These are phyloP conservation scores for Phytophthora citricola DNA, from an alignment of 352 stramenopile genomes.

Conservation along the genomic window DNA sequence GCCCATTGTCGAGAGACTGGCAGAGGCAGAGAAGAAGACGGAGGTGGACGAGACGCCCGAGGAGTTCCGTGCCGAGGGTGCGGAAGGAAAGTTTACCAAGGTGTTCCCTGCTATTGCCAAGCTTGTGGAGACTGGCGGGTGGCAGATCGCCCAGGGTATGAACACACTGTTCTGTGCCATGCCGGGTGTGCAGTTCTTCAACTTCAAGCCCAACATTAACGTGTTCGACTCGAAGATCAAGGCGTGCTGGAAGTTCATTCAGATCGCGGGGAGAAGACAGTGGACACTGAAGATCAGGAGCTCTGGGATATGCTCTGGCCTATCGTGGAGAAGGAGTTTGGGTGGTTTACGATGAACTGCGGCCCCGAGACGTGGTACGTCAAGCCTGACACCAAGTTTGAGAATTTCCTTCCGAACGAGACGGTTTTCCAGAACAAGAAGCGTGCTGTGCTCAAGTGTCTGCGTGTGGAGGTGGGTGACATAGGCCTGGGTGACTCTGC, in stretches of 20 bases:
- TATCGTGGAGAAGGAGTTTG: constrained; percentile 63
- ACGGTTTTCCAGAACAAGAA: constrained; percentile 87
- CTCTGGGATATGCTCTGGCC: constrained; percentile 77
- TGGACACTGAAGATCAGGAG: constrained; percentile 35
- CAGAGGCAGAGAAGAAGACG: constrained; percentile 8
- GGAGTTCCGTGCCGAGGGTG: constrained; percentile 31
- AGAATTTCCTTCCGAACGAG: constrained; percentile 75
- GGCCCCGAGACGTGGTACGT: constrained; percentile 79
- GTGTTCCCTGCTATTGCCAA: constrained; percentile 55
- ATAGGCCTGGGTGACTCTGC: constrained; percentile 77
- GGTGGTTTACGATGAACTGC: constrained; percentile 79
- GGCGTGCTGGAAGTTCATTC: constrained; percentile 84
- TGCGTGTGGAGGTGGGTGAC: constrained; percentile 54
- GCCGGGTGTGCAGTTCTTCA: constrained; percentile 82
- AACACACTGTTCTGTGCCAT: constrained; percentile 80
- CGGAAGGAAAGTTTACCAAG: constrained; percentile 51
- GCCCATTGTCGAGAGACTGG: constrained; percentile 12
- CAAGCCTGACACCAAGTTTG: constrained; percentile 73
- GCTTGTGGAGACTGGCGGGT: constrained; percentile 58
- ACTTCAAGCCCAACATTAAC: constrained; percentile 85
- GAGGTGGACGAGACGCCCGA: constrained; percentile 28
- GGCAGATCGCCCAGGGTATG: constrained; percentile 64
- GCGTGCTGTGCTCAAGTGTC: constrained; percentile 68
- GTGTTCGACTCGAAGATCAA: constrained; percentile 83
- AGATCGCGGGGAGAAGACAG: constrained; percentile 36